phyloP scores from a whole-genome alignment of 768 basidiomycete species.

The Suillus subalutaceus region DNA sequence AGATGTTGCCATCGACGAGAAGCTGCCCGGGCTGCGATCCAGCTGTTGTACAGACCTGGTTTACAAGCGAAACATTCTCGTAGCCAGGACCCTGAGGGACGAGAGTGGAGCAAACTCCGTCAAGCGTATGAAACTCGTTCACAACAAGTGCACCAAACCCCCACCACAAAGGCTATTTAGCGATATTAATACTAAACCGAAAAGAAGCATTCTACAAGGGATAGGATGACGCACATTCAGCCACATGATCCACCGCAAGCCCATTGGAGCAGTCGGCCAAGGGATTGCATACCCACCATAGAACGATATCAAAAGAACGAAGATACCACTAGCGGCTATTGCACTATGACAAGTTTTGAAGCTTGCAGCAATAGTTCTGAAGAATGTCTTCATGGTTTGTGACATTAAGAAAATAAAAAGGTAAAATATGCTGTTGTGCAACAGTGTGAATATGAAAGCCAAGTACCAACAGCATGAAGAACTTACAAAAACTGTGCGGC shows the following conservation, averaged over 20 bases:
- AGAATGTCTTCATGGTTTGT: constrained; percentile 73
- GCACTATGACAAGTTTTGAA: constrained; percentile 57
- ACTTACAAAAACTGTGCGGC: constrained; percentile 63
- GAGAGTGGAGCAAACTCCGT: constrained; percentile 61
- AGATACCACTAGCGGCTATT: constrained; percentile 32
- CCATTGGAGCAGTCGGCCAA: not conserved
- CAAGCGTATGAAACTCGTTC: constrained; percentile 81
- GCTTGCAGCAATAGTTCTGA: constrained; percentile 60
- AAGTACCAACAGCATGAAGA: constrained; percentile 3
- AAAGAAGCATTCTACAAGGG: not conserved
- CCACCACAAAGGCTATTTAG: constrained; percentile 1
- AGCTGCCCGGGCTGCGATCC: constrained; percentile 64
- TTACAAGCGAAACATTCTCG: constrained; percentile 51
- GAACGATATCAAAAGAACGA: constrained; percentile 45
- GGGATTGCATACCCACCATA: constrained; percentile 42
- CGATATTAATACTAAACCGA: not conserved
- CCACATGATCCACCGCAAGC: constrained; percentile 7
- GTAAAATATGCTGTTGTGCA: constrained; percentile 47
- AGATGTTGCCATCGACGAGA: constrained; percentile 63
- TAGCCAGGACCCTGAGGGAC: constrained; percentile 69
- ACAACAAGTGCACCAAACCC: constrained; percentile 72
- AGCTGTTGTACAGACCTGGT: constrained; percentile 77
- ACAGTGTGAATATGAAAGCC: not conserved
- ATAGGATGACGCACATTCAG: not conserved
- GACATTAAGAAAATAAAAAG: constrained; percentile 56